These are phyloP conservation scores for Dalbergia cochinchinensis DNA, from an alignment of 306 rosid species.

Conservation along the genomic window DNA sequence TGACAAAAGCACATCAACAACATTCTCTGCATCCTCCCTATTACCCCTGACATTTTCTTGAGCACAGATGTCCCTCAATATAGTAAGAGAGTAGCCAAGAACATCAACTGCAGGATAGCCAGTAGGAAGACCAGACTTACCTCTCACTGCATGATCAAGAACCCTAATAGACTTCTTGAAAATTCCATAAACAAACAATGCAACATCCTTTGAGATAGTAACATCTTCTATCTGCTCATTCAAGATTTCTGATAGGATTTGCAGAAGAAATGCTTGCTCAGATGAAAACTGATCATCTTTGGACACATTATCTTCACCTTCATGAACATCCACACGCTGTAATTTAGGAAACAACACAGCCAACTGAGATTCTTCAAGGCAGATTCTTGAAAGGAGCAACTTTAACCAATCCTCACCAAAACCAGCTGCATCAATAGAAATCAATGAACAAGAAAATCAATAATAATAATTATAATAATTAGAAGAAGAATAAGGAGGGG, in stretches of 20 bases:
- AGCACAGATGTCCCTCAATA: constrained; percentile 81
- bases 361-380: constrained; percentile 66
- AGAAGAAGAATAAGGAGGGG: neutral
- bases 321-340: constrained; percentile 29
- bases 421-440: constrained; percentile 57
- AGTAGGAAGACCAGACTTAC: constrained; percentile 70
- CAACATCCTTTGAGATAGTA: constrained; percentile 54
- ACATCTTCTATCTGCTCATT: constrained; percentile 61
- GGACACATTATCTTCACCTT: constrained; percentile 41
- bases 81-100: constrained; percentile 75
- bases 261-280: constrained; percentile 68
- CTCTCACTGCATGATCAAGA: constrained; percentile 46
- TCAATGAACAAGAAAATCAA: constrained; percentile 6
- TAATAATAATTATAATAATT: neutral
- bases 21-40: constrained; percentile 47
- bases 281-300: constrained; percentile 44
- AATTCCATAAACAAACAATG: constrained; percentile 58
- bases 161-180: constrained; percentile 63
- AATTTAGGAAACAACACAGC: constrained; percentile 56
- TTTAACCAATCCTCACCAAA: constrained; percentile 79
- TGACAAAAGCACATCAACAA: constrained; percentile 61
- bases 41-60: constrained; percentile 47
- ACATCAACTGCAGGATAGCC: constrained; percentile 60
- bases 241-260: constrained; percentile 59
- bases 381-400: constrained; percentile 77